phyloP scores from a whole-genome alignment of 352 stramenopile species.

The Phytophthora colocasiae region DNA sequence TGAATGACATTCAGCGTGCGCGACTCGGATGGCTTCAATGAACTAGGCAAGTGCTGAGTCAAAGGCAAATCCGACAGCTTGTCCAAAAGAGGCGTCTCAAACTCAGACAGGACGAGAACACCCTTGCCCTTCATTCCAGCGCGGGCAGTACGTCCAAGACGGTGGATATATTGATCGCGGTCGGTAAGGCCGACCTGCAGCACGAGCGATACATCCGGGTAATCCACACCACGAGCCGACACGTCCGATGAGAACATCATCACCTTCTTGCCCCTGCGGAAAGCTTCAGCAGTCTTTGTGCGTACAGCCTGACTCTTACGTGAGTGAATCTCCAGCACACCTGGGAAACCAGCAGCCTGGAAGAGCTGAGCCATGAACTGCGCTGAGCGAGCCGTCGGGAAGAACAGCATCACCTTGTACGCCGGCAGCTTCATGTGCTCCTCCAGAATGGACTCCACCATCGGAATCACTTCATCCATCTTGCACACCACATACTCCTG shows the following conservation, averaged over 20 bases:
- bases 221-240: constrained; percentile 95
- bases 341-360: constrained; percentile 62
- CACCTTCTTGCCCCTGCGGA: constrained; percentile 87
- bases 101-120: constrained; percentile 85
- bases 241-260: constrained; percentile 97
- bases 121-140: constrained; percentile 88
- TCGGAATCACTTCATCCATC: constrained; percentile 73
- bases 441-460: constrained; percentile 73
- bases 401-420: constrained; percentile 98
- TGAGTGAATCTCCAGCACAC: constrained; percentile 96
- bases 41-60: constrained; percentile 23
- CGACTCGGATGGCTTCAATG: constrained; percentile 26
- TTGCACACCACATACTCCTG: constrained; percentile 86
- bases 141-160: constrained; percentile 93
- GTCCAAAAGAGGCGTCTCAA: constrained; percentile 80
- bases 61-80: constrained; percentile 78
- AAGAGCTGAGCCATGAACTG: constrained; percentile 94
- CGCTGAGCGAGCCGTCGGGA: constrained; percentile 89
- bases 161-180: constrained; percentile 96
- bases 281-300: constrained; percentile 89
- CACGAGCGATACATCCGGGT: constrained; percentile 93
- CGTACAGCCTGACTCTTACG: constrained; percentile 93
- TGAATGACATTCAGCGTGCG: constrained; percentile 44
- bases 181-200: constrained; percentile 88
- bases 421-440: constrained; percentile 75